Evolutionary conservation across 371 early-diverging fungal genomes (phyloP), one percentile per base, ranked within the genome.

Genomic region (Mortierella sp.): DNA sequence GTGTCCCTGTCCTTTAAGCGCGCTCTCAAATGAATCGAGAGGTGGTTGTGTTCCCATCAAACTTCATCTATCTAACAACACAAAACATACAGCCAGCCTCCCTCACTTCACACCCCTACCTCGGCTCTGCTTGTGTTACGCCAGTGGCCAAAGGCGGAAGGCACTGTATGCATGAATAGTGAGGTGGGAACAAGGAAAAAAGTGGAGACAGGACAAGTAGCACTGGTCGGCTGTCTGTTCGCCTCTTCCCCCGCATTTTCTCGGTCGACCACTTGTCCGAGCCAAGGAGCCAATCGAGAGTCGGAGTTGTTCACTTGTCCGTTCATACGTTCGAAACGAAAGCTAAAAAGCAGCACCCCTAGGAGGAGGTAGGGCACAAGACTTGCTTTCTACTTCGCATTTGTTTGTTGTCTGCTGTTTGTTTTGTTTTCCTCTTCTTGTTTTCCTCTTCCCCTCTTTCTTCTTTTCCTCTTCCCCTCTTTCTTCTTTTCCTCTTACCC

Each of bases 151-250:
- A 31, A 38, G 38, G 19, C 65, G 65, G 42, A 19, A 63, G 19
- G 63, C 58, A 58, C 58, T 13, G 3, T 2, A 9, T 21, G 65
- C 65, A 68, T 50, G 50, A 73, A 50, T 34, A 14, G n/a, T n/a
- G n/a, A n/a, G n/a, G n/a, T n/a, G n/a, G 63, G 38, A 19, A 5
- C 3, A 16, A 60, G 31, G 63, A 26, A 82, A 82, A 83, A 83
- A 83, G 83, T 83, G 83, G 83, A 70, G 83, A 76, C 78, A 74
- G 71, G 58, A n/a, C n/a, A 24, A 58, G 21, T 24, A 19, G 45
- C n/a, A 31, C 38, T 34, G 58, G 31, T 28, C 48, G 48, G 28
- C 58, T 26, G 58, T 60, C 16, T 13, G 3, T 14, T 60, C 1
- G 14, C 26, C 31, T 5, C 13, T 26, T 54, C 28, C 81, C 74